Evolutionary conservation across 1,284 basidiomycete species (phyloP), one percentile per base, ranked within the genome.

Genomic region (Leucoagaricus sp.): DNA sequence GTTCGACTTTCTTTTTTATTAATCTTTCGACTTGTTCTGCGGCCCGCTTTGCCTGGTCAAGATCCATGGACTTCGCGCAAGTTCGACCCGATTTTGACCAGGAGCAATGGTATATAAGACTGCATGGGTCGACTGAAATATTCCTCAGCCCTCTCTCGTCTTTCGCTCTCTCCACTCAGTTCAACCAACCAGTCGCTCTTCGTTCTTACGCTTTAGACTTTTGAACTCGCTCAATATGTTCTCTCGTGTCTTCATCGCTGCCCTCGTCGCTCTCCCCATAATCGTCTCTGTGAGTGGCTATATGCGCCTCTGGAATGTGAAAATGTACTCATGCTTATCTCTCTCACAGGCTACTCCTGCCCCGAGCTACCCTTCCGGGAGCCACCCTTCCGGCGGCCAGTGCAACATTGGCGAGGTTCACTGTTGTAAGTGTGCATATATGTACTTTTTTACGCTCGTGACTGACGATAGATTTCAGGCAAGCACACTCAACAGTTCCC

Each of bases 401-500:
- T 68, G 67, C 57, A 63, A 66, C 60, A 58, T 49, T 42, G 64
- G 69, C 44, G 49, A 34, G 31, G 1, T 67, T 8, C 41, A 59
- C 26, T 70, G 69, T 51, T 70, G 67, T 61, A 44, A 64, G 28
- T 23, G 23, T 34, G 62, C 62, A 13, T 15, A 19, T 23, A 21
- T 19, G n/a, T 25, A 6, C 26, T 23, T 47, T 29, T 23, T n/a
- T 28, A 25, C 47, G n/a, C 23, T 34, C 17, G 23, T 44, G 7
- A 44, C 38, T 52, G 29, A 41, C 6, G 13, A 10, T 40, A 10
- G 8, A 9, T 3, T n/a, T 52, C 45, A 53, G 44, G 42, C 34
- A 54, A 41, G 34, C 49, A 44, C 23, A 38, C 17, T 40, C 38
- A 53, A 23, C 9, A 29, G 34, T 44, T 36, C 17, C 41, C 28